Base-by-base conservation (phyloP, 1,284 basidiomycete genomes). In the Ceratobasidium sp. region DNA sequence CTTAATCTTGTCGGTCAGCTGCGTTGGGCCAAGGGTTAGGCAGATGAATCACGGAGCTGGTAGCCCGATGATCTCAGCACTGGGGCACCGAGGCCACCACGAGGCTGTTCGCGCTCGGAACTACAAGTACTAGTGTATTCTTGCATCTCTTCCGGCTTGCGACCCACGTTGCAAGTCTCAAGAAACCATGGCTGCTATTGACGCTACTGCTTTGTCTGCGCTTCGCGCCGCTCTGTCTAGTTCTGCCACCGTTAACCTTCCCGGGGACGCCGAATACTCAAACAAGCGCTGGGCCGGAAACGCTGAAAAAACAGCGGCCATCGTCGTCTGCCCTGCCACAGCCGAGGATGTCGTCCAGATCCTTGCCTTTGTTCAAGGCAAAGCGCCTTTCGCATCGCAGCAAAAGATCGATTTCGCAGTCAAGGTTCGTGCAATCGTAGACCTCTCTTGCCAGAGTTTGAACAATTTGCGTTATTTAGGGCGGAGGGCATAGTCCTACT, bases 281-380 rank as follows among this genome's bases (percentile, higher is more conserved):
- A 75, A 56, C 13, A 65, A 74, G 63, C 69, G 74, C 24, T 76
- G 74, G 74, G 48, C 68, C 27, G 29, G 29, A 14, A 75, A 75
- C 54, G 63, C 68, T n/a, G 56, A 74, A 39, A 64, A 65, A 24
- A 34, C 63, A 16, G 61, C 61, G 13, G 72, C 61, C 0, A 22
- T 54, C 37, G 64, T 74, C n/a, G 58, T 37, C 0, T 74, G 48
- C 34, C 74, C 74, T 16, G 54, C 46, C 11, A 66, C 61, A 19
- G 39, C 74, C 1, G 43, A 74, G 34, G 64, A 74, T 61, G 64
- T 74, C 27, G 61, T n/a, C n/a, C n/a, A n/a, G n/a, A n/a, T n/a
- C n/a, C n/a, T n/a, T n/a, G n/a, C n/a, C n/a, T n/a, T n/a, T 53
- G 74, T 56, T 37, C 61, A 64, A 24, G 69, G 68, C 29, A 54